Evolutionary conservation across 1,284 basidiomycete species (phyloP).

Genomic region (Naganishia liquefaciens): DNA sequence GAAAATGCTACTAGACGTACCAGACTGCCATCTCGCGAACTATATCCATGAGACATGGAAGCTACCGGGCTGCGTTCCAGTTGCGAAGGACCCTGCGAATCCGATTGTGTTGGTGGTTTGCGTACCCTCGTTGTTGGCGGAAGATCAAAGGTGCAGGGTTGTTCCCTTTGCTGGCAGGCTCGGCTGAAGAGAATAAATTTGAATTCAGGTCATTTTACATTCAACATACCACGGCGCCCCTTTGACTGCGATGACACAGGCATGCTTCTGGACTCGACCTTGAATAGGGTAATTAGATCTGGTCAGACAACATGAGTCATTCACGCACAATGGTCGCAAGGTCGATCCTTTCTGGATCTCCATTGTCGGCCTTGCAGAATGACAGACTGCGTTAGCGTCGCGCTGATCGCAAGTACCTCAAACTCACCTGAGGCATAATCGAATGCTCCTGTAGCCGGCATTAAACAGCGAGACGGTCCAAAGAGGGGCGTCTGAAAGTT

Average conservation of each 20-base stretch:
- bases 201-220: no score
- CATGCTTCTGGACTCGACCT: constrained; percentile 42
- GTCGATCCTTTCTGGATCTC: constrained; percentile 35
- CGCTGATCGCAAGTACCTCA: neutral
- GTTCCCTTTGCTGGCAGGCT: constrained; percentile 36
- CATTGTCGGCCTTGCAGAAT: constrained; percentile 5
- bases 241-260: constrained; percentile 39
- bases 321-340: constrained; percentile 39
- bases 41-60: constrained; percentile 14
- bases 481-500: no score
- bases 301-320: no score
- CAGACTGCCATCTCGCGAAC: constrained; percentile 19
- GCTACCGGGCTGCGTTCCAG: constrained; percentile 15
- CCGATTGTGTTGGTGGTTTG: constrained; percentile 2
- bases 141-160: constrained; percentile 40
- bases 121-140: constrained; percentile 40
- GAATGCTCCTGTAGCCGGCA: constrained; percentile 6
- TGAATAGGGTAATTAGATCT: neutral
- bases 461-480: neutral
- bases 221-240: constrained; percentile 35
- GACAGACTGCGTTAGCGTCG: neutral
- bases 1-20: neutral
- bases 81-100: neutral
- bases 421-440: constrained; percentile 19
- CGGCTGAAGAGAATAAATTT: constrained; percentile 13